Conservation (phyloP, 2,329 filamentous ascomycete species). For the Ceratocystis alfenasii region DNA sequence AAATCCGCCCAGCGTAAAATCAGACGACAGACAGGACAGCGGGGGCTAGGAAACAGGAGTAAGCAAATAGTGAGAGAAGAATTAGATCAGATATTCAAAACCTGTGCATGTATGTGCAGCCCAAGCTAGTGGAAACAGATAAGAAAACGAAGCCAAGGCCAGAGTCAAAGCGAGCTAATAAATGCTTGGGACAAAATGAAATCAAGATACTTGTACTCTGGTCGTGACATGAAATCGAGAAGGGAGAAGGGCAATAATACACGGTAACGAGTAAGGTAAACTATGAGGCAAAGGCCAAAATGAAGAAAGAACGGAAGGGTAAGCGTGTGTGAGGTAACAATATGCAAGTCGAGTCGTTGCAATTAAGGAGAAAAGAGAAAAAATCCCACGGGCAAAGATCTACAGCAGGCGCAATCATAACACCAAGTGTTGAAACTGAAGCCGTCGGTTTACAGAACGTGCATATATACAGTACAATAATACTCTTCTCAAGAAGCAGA, state of each 20-base stretch:
- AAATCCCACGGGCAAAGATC: conserved; percentile 1
- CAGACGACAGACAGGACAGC: conserved; percentile 3
- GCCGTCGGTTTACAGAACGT: not conserved
- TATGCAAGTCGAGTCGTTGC: conserved; percentile 4
- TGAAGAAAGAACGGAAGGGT: not conserved
- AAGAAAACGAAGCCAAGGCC: not conserved
- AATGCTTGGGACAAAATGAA: not conserved
- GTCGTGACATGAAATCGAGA: not conserved
- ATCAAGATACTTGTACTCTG: not conserved
- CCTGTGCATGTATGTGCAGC: not conserved
- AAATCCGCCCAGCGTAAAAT: conserved; percentile 4
- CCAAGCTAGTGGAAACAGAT: not conserved
- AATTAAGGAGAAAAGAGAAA: conserved; percentile 2
- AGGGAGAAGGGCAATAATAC: too few relatives aligned
- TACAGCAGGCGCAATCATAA: not conserved
- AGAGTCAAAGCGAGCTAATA: not conserved
- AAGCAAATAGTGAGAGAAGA: not conserved
- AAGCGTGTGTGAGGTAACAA: not conserved
- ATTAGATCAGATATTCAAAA: not conserved
- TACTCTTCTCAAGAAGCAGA: not conserved
- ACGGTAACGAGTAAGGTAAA: too few relatives aligned
- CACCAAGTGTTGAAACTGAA: not conserved
- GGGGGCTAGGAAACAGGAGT: conserved; percentile 6
- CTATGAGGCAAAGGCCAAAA: too few relatives aligned
- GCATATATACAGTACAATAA: not conserved